Conservation (phyloP, 805 yeast species). For the Yarrowia sp. region DNA sequence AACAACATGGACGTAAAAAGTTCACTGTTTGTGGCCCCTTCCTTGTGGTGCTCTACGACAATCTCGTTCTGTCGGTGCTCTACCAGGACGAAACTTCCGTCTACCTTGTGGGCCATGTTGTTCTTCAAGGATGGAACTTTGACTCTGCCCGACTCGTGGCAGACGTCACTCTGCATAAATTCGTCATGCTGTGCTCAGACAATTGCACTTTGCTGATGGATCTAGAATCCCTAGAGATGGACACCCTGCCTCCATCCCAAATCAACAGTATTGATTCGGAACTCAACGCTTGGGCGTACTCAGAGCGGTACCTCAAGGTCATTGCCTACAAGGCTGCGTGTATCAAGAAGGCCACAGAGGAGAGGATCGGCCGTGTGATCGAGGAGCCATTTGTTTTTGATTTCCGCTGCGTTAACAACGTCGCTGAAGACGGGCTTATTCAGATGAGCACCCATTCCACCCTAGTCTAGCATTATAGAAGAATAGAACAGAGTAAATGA, state of each 20-base stretch:
- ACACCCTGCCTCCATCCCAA: constrained; percentile 28
- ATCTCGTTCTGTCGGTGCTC: constrained; percentile 12
- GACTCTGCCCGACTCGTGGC: constrained; percentile 27
- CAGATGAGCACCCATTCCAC: constrained; percentile 34
- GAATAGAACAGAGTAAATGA: background rate
- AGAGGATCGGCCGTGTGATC: constrained; percentile 27
- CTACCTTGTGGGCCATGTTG: constrained; percentile 28
- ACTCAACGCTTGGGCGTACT: constrained; percentile 35
- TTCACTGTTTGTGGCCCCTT: constrained; percentile 29
- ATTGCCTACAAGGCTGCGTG: constrained; percentile 25
- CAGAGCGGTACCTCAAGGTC: constrained; percentile 30
- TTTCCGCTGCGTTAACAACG: constrained; percentile 19
- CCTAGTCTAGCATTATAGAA: constrained; percentile 13
- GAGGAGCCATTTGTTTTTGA: constrained; percentile 36
- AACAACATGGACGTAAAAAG: constrained; percentile 19
- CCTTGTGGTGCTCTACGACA: constrained; percentile 26
- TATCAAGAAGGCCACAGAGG: constrained; percentile 30
- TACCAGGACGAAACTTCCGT: constrained; percentile 22
- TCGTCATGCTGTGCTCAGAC: constrained; percentile 37
- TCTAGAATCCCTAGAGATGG: constrained; percentile 26
- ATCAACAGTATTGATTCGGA: constrained; percentile 33
- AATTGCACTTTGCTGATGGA: constrained; percentile 30
- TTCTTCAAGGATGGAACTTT: constrained; percentile 22
- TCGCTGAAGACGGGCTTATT: constrained; percentile 10
- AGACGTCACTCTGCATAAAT: constrained; percentile 36